Evolutionary conservation across 2,329 filamentous ascomycete species (phyloP).

Genomic region (Orbilia ellipsospora): DNA sequence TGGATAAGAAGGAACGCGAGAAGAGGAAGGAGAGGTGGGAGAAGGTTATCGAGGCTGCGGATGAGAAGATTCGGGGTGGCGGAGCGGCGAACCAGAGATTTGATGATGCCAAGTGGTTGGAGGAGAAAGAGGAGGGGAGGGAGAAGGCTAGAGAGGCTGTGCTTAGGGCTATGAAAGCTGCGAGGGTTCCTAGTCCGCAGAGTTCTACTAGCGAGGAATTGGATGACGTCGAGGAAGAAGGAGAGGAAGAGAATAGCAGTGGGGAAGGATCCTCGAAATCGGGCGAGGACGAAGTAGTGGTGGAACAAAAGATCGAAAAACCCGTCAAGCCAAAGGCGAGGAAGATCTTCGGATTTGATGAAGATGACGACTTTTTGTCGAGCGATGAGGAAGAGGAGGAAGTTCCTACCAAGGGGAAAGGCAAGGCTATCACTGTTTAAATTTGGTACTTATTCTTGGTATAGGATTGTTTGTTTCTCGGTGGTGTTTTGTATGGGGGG

Average conservation of each 20-base stretch:
- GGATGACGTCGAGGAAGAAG: slow-evolving; percentile 67
- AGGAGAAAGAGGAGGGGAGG: slow-evolving; percentile 89
- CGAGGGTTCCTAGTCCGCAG: slow-evolving; percentile 61
- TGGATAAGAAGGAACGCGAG: slow-evolving; percentile 92
- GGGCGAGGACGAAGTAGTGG: slow-evolving; percentile 54
- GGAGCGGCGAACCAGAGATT: slow-evolving; percentile 71
- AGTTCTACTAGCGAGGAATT: slow-evolving; percentile 63
- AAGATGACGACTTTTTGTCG: slow-evolving; percentile 53
- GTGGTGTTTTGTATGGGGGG: slow-evolving; percentile 26
- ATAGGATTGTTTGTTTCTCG: slow-evolving; percentile 10
- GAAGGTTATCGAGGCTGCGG: slow-evolving; percentile 84
- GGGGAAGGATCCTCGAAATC: slow-evolving; percentile 54
- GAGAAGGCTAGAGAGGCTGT: slow-evolving; percentile 85
- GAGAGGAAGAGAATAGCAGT: slow-evolving; percentile 56
- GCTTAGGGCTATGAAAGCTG: slow-evolving; percentile 73
- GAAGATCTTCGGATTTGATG: slow-evolving; percentile 52
- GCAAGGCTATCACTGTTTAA: slow-evolving; percentile 62
- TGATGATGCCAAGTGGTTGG: slow-evolving; percentile 87
- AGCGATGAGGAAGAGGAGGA: slow-evolving; percentile 64
- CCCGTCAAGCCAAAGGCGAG: slow-evolving; percentile 51
- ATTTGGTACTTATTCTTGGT: not conserved
- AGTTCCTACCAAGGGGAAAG: slow-evolving; percentile 60
- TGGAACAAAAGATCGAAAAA: slow-evolving; percentile 56
- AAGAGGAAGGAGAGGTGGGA: slow-evolving; percentile 86
- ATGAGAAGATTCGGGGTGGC: slow-evolving; percentile 66